Evolutionary conservation across 169 alveolate genomes (phyloP).

Genomic region (Plasmodium inui): DNA sequence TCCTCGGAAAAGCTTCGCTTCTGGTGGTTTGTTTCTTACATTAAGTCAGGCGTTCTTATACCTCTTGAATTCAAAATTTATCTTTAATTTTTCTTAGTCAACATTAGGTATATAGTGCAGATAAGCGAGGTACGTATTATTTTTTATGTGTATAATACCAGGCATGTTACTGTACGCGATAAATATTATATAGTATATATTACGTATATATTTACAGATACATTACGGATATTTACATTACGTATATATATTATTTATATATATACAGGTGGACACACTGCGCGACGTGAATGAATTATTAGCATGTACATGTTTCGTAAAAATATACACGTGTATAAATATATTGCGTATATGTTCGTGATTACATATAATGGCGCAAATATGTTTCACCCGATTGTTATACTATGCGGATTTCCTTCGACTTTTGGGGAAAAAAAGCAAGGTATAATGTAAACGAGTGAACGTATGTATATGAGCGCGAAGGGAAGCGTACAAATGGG

Average conservation of each 20-base stretch:
- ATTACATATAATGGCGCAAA: background rate
- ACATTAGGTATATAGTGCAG: background rate
- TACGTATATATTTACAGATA: background rate
- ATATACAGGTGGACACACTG: background rate
- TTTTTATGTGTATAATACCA: slow-evolving; percentile 46
- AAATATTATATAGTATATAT: background rate
- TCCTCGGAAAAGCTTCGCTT: slow-evolving; percentile 17
- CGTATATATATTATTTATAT: background rate
- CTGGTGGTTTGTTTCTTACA: slow-evolving; percentile 10
- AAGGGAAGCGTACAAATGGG: background rate
- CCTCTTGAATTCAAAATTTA: slow-evolving; percentile 43
- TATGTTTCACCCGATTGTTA: background rate
- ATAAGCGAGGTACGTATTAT: slow-evolving; percentile 13
- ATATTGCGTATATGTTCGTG: background rate
- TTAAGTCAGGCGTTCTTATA: slow-evolving; percentile 61
- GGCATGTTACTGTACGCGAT: background rate
- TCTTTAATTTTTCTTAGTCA: slow-evolving; percentile 19
- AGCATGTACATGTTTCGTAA: background rate
- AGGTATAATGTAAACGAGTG: background rate
- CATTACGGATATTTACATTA: background rate
- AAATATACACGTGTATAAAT: background rate
- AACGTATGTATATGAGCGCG: background rate
- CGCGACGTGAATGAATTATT: background rate
- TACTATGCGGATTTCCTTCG: slow-evolving; percentile 10
- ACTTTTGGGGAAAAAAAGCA: background rate